phyloP scores from a whole-genome alignment of 768 basidiomycete genomes.

The Kwoniella newhampshirensis region DNA sequence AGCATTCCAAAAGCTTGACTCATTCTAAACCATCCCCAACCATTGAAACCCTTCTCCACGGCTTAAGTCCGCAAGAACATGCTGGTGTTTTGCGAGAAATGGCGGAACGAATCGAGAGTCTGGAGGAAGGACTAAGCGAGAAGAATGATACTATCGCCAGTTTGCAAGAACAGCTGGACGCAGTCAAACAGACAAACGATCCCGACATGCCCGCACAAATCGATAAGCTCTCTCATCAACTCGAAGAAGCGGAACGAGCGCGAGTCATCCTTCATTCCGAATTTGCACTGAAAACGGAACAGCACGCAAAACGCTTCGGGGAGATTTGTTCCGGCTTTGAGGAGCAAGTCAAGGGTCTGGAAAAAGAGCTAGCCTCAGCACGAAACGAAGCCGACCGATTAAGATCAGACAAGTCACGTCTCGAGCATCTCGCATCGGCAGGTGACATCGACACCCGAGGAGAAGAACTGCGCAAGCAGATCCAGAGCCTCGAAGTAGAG shows the following conservation, averaged over 20 bases:
- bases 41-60: not conserved
- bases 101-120: slow-evolving; percentile 34
- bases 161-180: slow-evolving; percentile 17
- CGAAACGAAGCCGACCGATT: slow-evolving; percentile 28
- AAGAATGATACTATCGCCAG: slow-evolving; percentile 35
- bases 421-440: slow-evolving; percentile 23
- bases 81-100: slow-evolving; percentile 35
- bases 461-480: slow-evolving; percentile 25
- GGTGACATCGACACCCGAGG: slow-evolving; percentile 18
- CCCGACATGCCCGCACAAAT: slow-evolving; percentile 10
- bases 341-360: slow-evolving; percentile 36
- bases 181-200: not conserved
- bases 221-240: slow-evolving; percentile 20
- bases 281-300: slow-evolving; percentile 40
- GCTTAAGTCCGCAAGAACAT: slow-evolving; percentile 22
- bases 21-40: no score
- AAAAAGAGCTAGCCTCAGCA: slow-evolving; percentile 23
- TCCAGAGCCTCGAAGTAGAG: slow-evolving; percentile 25
- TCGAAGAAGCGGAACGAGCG: slow-evolving; percentile 32
- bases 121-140: slow-evolving; percentile 36
- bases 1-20: not conserved
- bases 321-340: slow-evolving; percentile 47
- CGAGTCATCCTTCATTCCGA: slow-evolving; percentile 27
- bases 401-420: slow-evolving; percentile 27
- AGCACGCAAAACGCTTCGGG: slow-evolving; percentile 41